Evolutionary conservation across 2,329 filamentous ascomycete genomes (phyloP).

Genomic region (Ploettnerulaceae sp.): DNA sequence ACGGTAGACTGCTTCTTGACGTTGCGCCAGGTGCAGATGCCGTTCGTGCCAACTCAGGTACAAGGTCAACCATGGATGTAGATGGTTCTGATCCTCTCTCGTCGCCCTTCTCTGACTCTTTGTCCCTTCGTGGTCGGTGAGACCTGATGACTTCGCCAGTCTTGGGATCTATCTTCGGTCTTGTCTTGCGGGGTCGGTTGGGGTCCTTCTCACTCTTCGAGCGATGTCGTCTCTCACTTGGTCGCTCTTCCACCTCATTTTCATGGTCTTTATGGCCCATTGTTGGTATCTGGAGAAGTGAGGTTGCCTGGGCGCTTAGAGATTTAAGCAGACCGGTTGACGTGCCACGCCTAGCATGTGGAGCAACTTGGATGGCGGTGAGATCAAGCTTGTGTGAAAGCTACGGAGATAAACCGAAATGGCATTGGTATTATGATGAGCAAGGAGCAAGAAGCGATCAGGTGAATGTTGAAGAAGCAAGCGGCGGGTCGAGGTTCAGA

Average conservation of each 20-base stretch:
- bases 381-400: conserved; percentile 1
- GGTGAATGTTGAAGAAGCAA: conserved; percentile 6
- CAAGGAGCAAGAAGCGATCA: conserved; percentile 1
- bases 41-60: conserved; percentile 41
- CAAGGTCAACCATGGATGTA: conserved; percentile 42
- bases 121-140: conserved; percentile 31
- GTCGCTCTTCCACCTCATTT: conserved; percentile 24
- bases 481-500: conserved; percentile 7
- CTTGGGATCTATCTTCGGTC: conserved; percentile 32
- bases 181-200: conserved; percentile 32
- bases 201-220: conserved; percentile 32
- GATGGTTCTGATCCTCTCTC: conserved; percentile 26
- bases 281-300: conserved; percentile 15
- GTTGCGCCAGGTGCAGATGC: conserved; percentile 32
- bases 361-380: conserved; percentile 3
- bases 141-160: conserved; percentile 31
- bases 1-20: conserved; percentile 49
- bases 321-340: not conserved
- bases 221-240: conserved; percentile 29
- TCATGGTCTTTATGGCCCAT: conserved; percentile 30
- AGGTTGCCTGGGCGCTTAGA: conserved; percentile 21
- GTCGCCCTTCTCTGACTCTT: conserved; percentile 20
- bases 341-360: conserved; percentile 4
- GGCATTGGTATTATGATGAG: conserved; percentile 3
- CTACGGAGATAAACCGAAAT: conserved; percentile 3